A percentile compares a stretch with the other conserved stretches of the same genome.
These are phyloP conservation scores for Phellinidium pouzarii DNA, from an alignment of 1,284 basidiomycete genomes.

Conservation along the genomic window DNA sequence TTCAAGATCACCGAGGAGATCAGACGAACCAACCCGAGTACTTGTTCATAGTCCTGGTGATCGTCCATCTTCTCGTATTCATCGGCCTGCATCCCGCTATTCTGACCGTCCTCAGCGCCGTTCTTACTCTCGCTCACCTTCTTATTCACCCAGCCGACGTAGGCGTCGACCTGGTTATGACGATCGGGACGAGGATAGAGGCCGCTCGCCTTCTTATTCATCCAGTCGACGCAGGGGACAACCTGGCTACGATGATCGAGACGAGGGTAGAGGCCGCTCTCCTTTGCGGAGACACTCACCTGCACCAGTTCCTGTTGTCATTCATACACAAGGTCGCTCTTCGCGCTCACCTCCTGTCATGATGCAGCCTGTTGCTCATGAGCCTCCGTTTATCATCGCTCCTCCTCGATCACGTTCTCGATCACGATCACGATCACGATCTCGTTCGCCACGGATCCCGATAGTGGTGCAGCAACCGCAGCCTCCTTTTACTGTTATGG, in stretches of 20 bases:
- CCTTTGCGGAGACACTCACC: conserved; percentile 16
- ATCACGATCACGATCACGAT: too few species aligned
- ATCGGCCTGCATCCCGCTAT: neutral
- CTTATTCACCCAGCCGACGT: neutral
- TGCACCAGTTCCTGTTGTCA: conserved; percentile 13
- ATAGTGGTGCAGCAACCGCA: neutral
- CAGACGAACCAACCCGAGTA: conserved; percentile 6
- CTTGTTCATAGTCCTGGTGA: conserved; percentile 1
- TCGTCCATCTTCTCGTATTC: conserved; percentile 9
- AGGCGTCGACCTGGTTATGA: neutral
- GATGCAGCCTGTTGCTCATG: neutral
- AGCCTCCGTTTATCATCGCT: conserved; percentile 5
- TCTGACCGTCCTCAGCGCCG: conserved; percentile 7
- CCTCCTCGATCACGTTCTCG: conserved; percentile 15
- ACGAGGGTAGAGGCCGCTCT: neutral
- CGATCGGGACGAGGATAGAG: too few species aligned
- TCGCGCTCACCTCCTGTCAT: conserved; percentile 13
- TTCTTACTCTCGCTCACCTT: neutral
- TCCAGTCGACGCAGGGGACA: neutral
- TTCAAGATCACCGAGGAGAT: neutral
- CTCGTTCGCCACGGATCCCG: conserved; percentile 5
- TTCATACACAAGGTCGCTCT: neutral
- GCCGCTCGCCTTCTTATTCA: neutral
- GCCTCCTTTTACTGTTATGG: neutral
- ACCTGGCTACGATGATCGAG: neutral